phyloP scores from a whole-genome alignment of 768 basidiomycete genomes.

The Auriscalpium orientale region DNA sequence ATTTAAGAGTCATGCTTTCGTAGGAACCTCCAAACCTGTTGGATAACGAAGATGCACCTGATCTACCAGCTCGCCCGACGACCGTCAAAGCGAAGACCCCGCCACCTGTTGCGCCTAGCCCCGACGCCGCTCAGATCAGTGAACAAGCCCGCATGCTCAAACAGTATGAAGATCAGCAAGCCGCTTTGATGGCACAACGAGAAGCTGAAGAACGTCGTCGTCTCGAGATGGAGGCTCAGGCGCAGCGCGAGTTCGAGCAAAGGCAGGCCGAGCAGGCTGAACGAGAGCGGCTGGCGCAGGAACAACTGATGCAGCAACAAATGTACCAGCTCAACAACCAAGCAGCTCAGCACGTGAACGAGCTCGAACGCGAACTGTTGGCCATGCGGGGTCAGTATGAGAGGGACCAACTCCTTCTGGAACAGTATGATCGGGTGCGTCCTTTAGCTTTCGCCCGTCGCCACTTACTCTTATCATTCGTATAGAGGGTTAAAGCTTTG shows the following conservation, averaged over 20 bases:
- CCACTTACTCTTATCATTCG: neutral
- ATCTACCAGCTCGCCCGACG: constrained; percentile 77
- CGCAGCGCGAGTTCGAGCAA: constrained; percentile 84
- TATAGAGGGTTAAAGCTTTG: constrained; percentile 88
- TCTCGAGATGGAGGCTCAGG: constrained; percentile 66
- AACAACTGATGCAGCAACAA: constrained; percentile 78
- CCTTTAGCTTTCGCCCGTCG: neutral
- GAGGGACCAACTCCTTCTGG: constrained; percentile 93
- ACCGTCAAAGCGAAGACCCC: constrained; percentile 51
- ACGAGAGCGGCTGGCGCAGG: constrained; percentile 80
- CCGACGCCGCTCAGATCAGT: constrained; percentile 63
- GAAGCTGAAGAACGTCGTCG: constrained; percentile 81
- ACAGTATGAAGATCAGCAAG: constrained; percentile 93
- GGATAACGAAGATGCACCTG: constrained; percentile 77
- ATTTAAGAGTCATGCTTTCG: neutral
- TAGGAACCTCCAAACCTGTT: constrained; percentile 95
- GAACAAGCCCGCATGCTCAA: constrained; percentile 94
- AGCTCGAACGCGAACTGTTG: constrained; percentile 85
- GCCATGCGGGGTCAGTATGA: constrained; percentile 96
- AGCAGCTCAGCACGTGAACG: constrained; percentile 64
- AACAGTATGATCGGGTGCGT: constrained; percentile 92
- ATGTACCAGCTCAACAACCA: constrained; percentile 77
- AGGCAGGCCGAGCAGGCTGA: constrained; percentile 85
- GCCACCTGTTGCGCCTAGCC: constrained; percentile 64
- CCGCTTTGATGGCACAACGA: constrained; percentile 71